A percentile compares a stretch with the other conserved stretches of the same genome.
Evolutionary conservation across 1,139 yeast genomes (phyloP).

Genomic region (Waltiozyma sp.): DNA sequence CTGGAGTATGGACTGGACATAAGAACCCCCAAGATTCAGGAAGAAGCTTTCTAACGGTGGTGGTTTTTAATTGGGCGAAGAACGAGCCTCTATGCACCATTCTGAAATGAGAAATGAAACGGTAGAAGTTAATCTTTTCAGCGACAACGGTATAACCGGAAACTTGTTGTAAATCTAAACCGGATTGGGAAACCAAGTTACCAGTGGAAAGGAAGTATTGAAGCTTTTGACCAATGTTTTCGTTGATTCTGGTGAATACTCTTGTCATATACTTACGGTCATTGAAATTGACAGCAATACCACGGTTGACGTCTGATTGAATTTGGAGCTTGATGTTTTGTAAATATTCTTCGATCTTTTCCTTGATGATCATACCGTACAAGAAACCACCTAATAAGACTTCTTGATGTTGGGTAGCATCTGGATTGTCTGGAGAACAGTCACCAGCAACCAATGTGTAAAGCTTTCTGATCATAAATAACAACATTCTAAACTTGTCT

Average conservation of each 20-base stretch:
- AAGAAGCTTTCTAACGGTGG: conserved; percentile 88
- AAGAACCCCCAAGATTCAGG: conserved; percentile 99
- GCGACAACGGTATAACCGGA: conserved; percentile 98
- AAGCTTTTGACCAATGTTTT: conserved; percentile 87
- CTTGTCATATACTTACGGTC: conserved; percentile 77
- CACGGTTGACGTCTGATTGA: conserved; percentile 71
- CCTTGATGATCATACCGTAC: conserved; percentile 94
- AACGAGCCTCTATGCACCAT: conserved; percentile 99
- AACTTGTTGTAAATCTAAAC: conserved; percentile 95
- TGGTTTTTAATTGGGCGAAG: conserved; percentile 95
- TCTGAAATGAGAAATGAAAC: conserved; percentile 94
- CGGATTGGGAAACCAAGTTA: conserved; percentile 92
- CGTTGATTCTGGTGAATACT: conserved; percentile 72
- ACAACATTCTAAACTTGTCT: conserved; percentile 77
- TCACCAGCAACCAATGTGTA: conserved; percentile 95
- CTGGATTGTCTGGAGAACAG: conserved; percentile 96
- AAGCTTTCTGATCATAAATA: conserved; percentile 91
- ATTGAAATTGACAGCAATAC: conserved; percentile 70
- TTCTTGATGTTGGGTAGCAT: conserved; percentile 98
- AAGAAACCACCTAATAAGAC: conserved; percentile 91
- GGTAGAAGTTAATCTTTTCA: conserved; percentile 92
- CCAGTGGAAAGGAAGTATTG: conserved; percentile 96
- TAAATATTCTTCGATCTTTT: conserved; percentile 88
- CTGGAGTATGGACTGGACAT: conserved; percentile 99
- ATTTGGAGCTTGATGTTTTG: conserved; percentile 64